phyloP scores from a whole-genome alignment of 352 stramenopile species.

The Bremia lactucae region DNA sequence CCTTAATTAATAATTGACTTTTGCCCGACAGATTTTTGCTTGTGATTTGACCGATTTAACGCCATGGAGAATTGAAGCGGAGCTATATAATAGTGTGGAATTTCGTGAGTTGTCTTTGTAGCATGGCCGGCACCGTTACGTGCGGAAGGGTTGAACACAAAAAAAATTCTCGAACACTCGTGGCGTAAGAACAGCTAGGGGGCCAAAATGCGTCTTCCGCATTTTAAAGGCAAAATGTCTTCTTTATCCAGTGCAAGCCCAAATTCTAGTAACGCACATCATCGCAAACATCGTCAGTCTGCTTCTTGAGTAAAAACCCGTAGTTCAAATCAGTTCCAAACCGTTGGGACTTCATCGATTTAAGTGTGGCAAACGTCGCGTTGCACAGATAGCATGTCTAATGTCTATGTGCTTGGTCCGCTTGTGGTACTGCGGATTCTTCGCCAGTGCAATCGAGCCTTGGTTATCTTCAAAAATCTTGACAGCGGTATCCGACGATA shows the following conservation, averaged over 20 bases:
- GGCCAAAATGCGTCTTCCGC: conserved; percentile 58
- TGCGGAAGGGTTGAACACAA: conserved; percentile 71
- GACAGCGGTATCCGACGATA: too few relatives aligned
- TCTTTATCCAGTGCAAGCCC: conserved; percentile 71
- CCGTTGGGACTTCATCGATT: conserved; percentile 52
- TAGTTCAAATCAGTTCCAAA: conserved; percentile 87
- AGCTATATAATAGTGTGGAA: conserved; percentile 51
- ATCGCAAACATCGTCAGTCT: conserved; percentile 74
- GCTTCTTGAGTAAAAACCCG: conserved; percentile 43
- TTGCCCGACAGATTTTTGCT: background rate
- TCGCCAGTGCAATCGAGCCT: too few relatives aligned
- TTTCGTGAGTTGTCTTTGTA: conserved; percentile 62
- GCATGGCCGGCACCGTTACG: conserved; percentile 51
- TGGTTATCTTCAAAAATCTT: too few relatives aligned
- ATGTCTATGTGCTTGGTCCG: conserved; percentile 84
- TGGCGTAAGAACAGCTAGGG: conserved; percentile 62
- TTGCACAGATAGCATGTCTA: too few relatives aligned
- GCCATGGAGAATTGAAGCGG: too few relatives aligned
- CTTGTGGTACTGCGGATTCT: too few relatives aligned
- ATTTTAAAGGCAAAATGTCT: conserved; percentile 77
- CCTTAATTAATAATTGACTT: conserved; percentile 22
- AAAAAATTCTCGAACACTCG: conserved; percentile 55
- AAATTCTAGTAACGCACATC: conserved; percentile 76
- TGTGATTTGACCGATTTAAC: too few relatives aligned
- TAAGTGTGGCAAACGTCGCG: conserved; percentile 37